These are phyloP conservation scores for Auricularia sp. DNA, from an alignment of 768 basidiomycete genomes.

Conservation along the genomic window DNA sequence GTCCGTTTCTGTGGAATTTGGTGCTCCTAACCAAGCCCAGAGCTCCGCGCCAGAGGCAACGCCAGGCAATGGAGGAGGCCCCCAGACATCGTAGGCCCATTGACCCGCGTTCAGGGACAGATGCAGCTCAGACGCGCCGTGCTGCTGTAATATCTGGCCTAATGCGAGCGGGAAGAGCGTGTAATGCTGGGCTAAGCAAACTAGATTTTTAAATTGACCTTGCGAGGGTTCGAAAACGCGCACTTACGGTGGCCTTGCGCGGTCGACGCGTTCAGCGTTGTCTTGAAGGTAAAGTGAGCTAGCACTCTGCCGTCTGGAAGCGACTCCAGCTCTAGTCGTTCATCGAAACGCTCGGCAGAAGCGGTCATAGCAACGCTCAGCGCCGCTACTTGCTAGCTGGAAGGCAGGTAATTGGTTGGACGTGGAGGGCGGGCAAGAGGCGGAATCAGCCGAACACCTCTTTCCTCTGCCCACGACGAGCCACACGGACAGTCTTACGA, in stretches of 20 bases:
- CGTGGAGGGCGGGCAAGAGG: no score
- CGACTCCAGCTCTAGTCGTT: constrained; percentile 45
- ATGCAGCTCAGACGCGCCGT: constrained; percentile 80
- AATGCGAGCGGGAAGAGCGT: constrained; percentile 77
- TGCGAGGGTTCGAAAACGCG: constrained; percentile 1
- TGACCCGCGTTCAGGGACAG: constrained; percentile 85
- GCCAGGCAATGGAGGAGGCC: constrained; percentile 62
- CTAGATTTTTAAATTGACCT: constrained; percentile 1
- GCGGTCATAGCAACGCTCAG: constrained; percentile 9
- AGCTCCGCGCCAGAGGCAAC: constrained; percentile 84
- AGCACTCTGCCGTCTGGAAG: constrained; percentile 77
- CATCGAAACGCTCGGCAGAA: constrained; percentile 31
- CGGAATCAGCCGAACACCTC: no score
- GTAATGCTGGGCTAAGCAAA: constrained; percentile 65
- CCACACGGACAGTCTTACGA: no score
- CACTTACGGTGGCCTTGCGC: constrained; percentile 22
- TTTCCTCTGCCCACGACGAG: no score
- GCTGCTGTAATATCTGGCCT: constrained; percentile 77
- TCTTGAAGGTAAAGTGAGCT: constrained; percentile 72
- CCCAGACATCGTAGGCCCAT: constrained; percentile 84
- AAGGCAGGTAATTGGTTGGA: no score
- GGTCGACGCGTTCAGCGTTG: constrained; percentile 40
- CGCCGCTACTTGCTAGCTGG: no score
- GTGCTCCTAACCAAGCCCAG: constrained; percentile 68
- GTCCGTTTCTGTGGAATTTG: constrained; percentile 41